Evolutionary conservation across 2,329 filamentous ascomycete species (phyloP).

Genomic region (Acarospora socialis): DNA sequence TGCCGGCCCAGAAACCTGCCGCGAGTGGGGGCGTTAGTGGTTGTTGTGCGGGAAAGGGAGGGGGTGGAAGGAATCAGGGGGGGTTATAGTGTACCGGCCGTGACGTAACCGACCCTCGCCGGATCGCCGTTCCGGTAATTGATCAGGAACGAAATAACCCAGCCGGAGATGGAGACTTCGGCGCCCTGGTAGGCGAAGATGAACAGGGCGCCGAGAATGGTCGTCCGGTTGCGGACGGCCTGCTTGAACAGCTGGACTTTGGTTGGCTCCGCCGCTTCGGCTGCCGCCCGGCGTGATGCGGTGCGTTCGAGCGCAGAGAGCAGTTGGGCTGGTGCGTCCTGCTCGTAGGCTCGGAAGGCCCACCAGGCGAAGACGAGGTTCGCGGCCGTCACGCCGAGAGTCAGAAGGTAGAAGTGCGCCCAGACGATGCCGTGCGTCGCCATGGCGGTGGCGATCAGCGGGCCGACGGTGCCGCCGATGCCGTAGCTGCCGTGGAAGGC

Average conservation of each 20-base stretch:
- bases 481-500: conserved; percentile 54
- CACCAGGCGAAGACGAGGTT: conserved; percentile 48
- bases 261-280: conserved; percentile 15
- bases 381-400: conserved; percentile 41
- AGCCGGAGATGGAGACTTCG: conserved; percentile 71
- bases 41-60: too few relatives aligned
- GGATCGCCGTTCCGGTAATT: conserved; percentile 55
- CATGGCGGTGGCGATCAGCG: conserved; percentile 61
- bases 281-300: conserved; percentile 25
- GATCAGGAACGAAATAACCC: conserved; percentile 78
- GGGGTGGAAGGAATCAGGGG: too few relatives aligned
- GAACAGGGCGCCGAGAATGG: conserved; percentile 63
- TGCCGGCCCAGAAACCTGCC: conserved; percentile 55
- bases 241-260: conserved; percentile 28
- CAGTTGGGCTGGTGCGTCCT: conserved; percentile 37
- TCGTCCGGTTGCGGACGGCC: conserved; percentile 40
- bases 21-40: too few relatives aligned
- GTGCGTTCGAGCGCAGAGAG: conserved; percentile 30
- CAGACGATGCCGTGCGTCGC: conserved; percentile 48
- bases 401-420: conserved; percentile 60
- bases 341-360: conserved; percentile 57
- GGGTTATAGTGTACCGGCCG: too few relatives aligned
- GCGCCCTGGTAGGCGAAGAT: conserved; percentile 79
- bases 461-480: conserved; percentile 48
- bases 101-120: conserved; percentile 62